A percentile compares a stretch with the other conserved stretches of the same genome.
Evolutionary conservation across 805 yeast genomes (phyloP).

Genomic region (Saturnispora ahearnii): DNA sequence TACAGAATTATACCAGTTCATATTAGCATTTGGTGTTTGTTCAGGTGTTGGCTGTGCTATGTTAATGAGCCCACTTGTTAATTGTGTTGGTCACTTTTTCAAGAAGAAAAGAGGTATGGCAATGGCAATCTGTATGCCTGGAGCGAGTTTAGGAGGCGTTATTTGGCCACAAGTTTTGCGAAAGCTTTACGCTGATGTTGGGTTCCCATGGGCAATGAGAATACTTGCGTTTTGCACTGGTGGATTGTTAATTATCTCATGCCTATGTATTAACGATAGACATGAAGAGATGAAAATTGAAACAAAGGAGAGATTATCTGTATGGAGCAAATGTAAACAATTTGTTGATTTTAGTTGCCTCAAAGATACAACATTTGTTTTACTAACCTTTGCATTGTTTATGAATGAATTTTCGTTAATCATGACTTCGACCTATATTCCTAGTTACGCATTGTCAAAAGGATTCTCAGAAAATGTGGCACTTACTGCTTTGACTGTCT

Average conservation of each 20-base stretch:
- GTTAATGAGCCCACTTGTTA: slow-evolving; percentile 36
- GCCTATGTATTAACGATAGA: slow-evolving; percentile 27
- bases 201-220: slow-evolving; percentile 54
- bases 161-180: slow-evolving; percentile 47
- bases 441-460: slow-evolving; percentile 46
- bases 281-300: slow-evolving; percentile 14
- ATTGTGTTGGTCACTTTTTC: slow-evolving; percentile 55
- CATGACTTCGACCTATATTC: slow-evolving; percentile 43
- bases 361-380: slow-evolving; percentile 35
- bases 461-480: slow-evolving; percentile 37
- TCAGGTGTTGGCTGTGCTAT: slow-evolving; percentile 40
- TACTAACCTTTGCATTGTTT: slow-evolving; percentile 34
- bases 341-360: slow-evolving; percentile 33
- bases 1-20: slow-evolving; percentile 38
- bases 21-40: slow-evolving; percentile 41
- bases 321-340: slow-evolving; percentile 15
- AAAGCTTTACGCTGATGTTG: slow-evolving; percentile 39
- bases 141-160: slow-evolving; percentile 52
- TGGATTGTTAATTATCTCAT: slow-evolving; percentile 22
- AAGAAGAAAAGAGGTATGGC: slow-evolving; percentile 47
- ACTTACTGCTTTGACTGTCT: slow-evolving; percentile 35
- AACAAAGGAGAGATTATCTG: neutral
- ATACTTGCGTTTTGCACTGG: slow-evolving; percentile 40
- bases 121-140: slow-evolving; percentile 51
- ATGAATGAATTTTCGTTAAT: slow-evolving; percentile 46